Percentiles rank a stretch among this genome's conserved stretches.
Evolutionary conservation across 306 rosid genomes (phyloP).

Genomic region (Castanospermum australe): DNA sequence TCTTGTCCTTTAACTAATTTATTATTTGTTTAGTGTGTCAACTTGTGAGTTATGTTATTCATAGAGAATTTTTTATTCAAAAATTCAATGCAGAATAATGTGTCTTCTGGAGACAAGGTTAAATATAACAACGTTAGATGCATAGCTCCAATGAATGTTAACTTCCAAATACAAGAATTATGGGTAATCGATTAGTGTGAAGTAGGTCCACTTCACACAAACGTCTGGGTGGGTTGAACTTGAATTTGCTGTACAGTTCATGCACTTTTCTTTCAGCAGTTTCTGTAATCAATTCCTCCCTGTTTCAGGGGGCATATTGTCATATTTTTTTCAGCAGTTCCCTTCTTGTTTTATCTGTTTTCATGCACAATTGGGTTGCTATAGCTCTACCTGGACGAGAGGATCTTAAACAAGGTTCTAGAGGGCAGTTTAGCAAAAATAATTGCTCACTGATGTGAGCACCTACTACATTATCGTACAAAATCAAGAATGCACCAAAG

Average conservation of each 20-base stretch:
- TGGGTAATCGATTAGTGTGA: too few species aligned
- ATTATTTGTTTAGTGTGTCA: too few species aligned
- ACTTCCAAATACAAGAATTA: too few species aligned
- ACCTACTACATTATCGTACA: not conserved
- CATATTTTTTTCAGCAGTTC: too few species aligned
- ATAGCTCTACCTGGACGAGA: slow-evolving; percentile 54
- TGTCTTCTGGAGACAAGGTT: too few species aligned
- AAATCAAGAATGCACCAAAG: too few species aligned
- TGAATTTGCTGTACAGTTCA: not conserved
- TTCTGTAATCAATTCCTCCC: not conserved
- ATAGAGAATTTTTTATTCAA: too few species aligned
- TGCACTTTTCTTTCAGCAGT: not conserved
- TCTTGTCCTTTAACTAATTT: too few species aligned
- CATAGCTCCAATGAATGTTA: too few species aligned
- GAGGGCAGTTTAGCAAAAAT: slow-evolving; percentile 30
- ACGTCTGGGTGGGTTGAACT: slow-evolving; percentile 42
- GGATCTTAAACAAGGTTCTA: slow-evolving; percentile 17
- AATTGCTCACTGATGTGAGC: slow-evolving; percentile 46
- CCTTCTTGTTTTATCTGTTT: slow-evolving; percentile 54
- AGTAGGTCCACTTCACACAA: slow-evolving; percentile 54
- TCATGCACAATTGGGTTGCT: slow-evolving; percentile 56
- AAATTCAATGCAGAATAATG: too few species aligned
- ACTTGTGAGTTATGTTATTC: too few species aligned
- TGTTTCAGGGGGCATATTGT: not conserved
- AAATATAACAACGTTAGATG: too few species aligned